Evolutionary conservation across 345 rosid genomes (phyloP).

Genomic region (Arabis hirsuta): DNA sequence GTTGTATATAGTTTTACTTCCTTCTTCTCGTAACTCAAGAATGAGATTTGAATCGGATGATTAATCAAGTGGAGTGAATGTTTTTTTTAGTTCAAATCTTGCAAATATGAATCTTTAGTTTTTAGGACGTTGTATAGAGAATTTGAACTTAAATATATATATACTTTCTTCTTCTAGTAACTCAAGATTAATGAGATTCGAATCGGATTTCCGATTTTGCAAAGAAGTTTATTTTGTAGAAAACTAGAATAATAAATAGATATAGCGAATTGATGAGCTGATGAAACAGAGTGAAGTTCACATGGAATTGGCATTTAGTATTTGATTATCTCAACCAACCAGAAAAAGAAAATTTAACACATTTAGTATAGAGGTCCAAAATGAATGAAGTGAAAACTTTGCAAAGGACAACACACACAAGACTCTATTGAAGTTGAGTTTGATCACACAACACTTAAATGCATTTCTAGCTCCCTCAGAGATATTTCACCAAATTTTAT

Average conservation of each 20-base stretch:
- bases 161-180: neutral
- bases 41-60: no score
- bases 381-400: slow-evolving; percentile 28
- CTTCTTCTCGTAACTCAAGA: neutral
- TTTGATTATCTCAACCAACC: slow-evolving; percentile 22
- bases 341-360: slow-evolving; percentile 4
- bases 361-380: slow-evolving; percentile 12
- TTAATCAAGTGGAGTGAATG: no score
- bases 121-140: no score
- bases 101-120: no score
- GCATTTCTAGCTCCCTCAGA: slow-evolving; percentile 12
- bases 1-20: neutral
- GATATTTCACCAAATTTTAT: neutral
- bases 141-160: no score
- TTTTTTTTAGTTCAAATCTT: no score
- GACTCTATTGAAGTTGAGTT: slow-evolving; percentile 24
- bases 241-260: neutral
- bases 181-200: neutral
- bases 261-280: slow-evolving; percentile 1
- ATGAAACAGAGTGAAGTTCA: slow-evolving; percentile 15
- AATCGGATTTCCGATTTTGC: neutral
- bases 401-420: slow-evolving; percentile 28
- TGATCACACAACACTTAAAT: slow-evolving; percentile 35
- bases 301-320: slow-evolving; percentile 40
- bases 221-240: neutral